A percentile compares a stretch with the other conserved stretches of the same genome.
Evolutionary conservation across 805 yeast genomes (phyloP).

Genomic region (Barnettozyma wickerhamii): DNA sequence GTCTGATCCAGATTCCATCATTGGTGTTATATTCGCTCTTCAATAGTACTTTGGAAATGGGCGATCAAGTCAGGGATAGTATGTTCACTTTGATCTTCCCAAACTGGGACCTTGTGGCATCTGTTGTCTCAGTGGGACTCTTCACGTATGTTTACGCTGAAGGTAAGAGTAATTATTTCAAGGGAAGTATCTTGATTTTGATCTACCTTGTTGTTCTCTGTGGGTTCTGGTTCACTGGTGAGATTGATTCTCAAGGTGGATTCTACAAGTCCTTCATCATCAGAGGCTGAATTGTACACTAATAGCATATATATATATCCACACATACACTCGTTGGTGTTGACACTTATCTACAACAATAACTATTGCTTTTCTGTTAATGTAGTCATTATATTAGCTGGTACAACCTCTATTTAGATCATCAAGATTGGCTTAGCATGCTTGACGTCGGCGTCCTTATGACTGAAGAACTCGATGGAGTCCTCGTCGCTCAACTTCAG

Average conservation of each 20-base stretch:
- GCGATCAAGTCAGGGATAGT: constrained; percentile 31
- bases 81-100: constrained; percentile 88
- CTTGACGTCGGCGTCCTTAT: constrained; percentile 30
- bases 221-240: constrained; percentile 69
- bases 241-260: constrained; percentile 18
- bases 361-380: no score
- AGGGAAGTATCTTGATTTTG: constrained; percentile 83
- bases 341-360: no score
- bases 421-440: constrained; percentile 26
- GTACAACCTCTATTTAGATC: constrained; percentile 14
- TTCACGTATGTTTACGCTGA: constrained; percentile 94
- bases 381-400: no score
- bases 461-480: constrained; percentile 74
- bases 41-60: constrained; percentile 33
- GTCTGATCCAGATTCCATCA: constrained; percentile 88
- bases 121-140: constrained; percentile 78
- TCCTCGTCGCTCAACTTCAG: constrained; percentile 71
- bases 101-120: constrained; percentile 89
- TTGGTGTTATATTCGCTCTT: constrained; percentile 72
- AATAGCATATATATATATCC: no score
- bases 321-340: no score
- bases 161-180: constrained; percentile 94
- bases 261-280: constrained; percentile 1
- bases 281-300: not conserved
- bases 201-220: constrained; percentile 68